These are phyloP conservation scores for Kwoniella sp. DNA, from an alignment of 768 basidiomycete species.

Conservation along the genomic window DNA sequence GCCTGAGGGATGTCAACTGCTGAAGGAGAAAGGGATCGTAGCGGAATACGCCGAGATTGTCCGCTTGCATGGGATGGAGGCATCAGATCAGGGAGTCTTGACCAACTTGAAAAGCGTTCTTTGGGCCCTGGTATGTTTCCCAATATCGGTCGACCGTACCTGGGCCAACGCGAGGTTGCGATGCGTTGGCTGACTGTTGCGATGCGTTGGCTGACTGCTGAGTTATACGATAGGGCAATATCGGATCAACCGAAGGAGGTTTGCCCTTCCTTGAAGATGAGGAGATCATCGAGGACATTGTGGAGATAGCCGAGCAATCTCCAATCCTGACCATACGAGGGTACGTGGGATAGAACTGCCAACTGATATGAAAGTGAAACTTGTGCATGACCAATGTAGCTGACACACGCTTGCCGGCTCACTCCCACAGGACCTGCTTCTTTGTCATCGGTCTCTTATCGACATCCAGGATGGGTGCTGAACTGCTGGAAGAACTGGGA, in stretches of 20 bases:
- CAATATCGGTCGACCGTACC: not conserved
- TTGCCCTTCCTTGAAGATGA: constrained; percentile 95
- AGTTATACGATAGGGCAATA: constrained; percentile 70
- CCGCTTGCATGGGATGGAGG: constrained; percentile 80
- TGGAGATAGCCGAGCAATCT: constrained; percentile 89
- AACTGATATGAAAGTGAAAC: too few species aligned
- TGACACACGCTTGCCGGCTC: not conserved
- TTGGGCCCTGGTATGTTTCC: constrained; percentile 84
- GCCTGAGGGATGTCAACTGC: constrained; percentile 84
- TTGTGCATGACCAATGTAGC: too few species aligned
- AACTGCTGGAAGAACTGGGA: constrained; percentile 85
- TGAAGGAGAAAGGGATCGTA: constrained; percentile 89
- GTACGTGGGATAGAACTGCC: too few species aligned
- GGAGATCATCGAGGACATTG: constrained; percentile 83
- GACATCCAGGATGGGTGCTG: constrained; percentile 85
- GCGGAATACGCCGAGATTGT: constrained; percentile 88
- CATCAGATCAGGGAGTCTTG: constrained; percentile 78
- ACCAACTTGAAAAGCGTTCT: constrained; percentile 89
- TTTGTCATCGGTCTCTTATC: constrained; percentile 92
- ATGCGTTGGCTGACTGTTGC: not conserved
- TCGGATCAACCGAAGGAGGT: constrained; percentile 85
- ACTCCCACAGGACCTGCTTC: constrained; percentile 77
- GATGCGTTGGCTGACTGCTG: too few species aligned
- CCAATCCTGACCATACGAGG: constrained; percentile 88
- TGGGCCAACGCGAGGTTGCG: too few species aligned